Conservation (phyloP, 805 yeast species). For the Cyberlindnera mrakii region DNA sequence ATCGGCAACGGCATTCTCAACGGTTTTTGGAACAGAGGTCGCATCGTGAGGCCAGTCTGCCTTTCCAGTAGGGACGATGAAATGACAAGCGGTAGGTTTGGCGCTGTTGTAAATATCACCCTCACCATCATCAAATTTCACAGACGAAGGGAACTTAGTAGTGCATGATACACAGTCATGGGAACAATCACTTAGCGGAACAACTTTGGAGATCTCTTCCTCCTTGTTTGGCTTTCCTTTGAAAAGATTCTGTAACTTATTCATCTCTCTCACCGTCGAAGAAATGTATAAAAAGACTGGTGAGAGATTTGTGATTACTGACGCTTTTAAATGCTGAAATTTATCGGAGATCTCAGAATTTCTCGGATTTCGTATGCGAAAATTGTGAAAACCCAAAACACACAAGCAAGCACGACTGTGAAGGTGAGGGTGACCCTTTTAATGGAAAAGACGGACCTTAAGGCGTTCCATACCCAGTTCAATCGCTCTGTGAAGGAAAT, state of each 20-base stretch:
- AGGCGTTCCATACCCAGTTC: conserved; percentile 4
- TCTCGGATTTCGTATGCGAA: not conserved
- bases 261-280: conserved; percentile 1
- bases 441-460: conserved; percentile 4
- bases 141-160: conserved; percentile 43
- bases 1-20: conserved; percentile 38
- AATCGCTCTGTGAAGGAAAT: not conserved
- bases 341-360: not conserved
- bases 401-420: not conserved
- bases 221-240: conserved; percentile 5
- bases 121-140: conserved; percentile 30
- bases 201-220: conserved; percentile 28
- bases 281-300: not conserved
- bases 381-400: not conserved
- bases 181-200: conserved; percentile 44
- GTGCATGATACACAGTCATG: conserved; percentile 52
- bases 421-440: not conserved
- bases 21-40: conserved; percentile 37
- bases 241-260: conserved; percentile 7
- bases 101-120: conserved; percentile 56
- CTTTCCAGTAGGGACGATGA: conserved; percentile 78
- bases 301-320: not conserved
- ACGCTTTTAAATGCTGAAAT: not conserved
- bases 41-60: conserved; percentile 84
- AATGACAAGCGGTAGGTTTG: conserved; percentile 60